Percentiles rank a stretch among this genome's conserved stretches.
Conservation (phyloP, 106 monocot species). For the Narthecium ossifragum region DNA sequence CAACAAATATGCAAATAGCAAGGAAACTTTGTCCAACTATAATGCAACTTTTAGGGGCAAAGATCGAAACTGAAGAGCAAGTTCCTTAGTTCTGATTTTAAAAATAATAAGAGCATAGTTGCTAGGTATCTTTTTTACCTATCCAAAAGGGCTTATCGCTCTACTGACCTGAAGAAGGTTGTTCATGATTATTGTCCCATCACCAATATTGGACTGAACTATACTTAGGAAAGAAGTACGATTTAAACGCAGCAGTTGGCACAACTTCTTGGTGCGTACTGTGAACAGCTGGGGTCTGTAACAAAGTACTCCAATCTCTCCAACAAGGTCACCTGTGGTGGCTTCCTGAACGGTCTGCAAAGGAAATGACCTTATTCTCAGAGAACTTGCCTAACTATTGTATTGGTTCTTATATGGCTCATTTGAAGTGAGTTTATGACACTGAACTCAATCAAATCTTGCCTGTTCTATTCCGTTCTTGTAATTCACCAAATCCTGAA, state of each 20-base stretch:
- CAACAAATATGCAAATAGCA: no score
- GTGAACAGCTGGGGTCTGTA: slow-evolving; percentile 25
- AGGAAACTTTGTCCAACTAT: no score
- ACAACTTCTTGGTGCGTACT: slow-evolving; percentile 17
- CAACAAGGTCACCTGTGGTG: slow-evolving; percentile 19
- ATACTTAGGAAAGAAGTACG: slow-evolving; percentile 20
- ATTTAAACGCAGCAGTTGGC: slow-evolving; percentile 17
- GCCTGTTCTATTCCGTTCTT: slow-evolving; percentile 9
- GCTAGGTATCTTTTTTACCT: neutral
- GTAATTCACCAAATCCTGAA: slow-evolving; percentile 14
- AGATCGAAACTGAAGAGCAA: no score
- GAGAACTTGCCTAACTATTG: no score
- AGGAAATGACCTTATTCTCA: neutral
- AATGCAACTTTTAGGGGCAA: no score
- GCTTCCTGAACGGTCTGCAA: slow-evolving; percentile 11
- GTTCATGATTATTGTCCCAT: slow-evolving; percentile 23
- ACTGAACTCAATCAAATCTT: neutral
- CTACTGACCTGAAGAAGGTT: slow-evolving; percentile 23
- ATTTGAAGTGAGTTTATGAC: neutral
- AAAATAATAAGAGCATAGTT: no score
- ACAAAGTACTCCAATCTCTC: slow-evolving; percentile 28
- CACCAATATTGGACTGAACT: slow-evolving; percentile 21
- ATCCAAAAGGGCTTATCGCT: neutral
- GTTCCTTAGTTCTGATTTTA: no score
- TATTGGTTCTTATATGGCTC: no score